phyloP scores from a whole-genome alignment of 192 early-diverging fungal genomes.

The Obelidium mucronatum region DNA sequence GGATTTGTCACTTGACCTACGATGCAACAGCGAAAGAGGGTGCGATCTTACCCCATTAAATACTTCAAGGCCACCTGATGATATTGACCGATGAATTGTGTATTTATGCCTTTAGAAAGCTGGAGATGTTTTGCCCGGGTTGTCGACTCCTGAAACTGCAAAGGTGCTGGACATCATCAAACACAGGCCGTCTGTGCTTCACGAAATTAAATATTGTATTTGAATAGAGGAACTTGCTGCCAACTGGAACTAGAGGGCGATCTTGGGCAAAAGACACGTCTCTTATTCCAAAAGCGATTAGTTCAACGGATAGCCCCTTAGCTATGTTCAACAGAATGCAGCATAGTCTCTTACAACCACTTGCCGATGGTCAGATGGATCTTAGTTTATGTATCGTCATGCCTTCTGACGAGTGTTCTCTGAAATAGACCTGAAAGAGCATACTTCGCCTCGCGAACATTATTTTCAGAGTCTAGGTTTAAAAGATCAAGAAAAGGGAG shows the following conservation, averaged over 20 bases:
- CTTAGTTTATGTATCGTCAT: too few species aligned
- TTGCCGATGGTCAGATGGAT: constrained; percentile 32
- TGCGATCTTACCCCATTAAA: too few species aligned
- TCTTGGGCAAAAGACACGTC: constrained; percentile 58
- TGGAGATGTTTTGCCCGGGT: not conserved
- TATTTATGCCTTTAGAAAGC: not conserved
- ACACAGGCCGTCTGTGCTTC: too few species aligned
- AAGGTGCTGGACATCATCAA: not conserved
- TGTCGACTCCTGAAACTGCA: not conserved
- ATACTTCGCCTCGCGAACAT: constrained; percentile 26
- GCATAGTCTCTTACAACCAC: constrained; percentile 39
- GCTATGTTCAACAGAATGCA: constrained; percentile 53
- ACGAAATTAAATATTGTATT: too few species aligned
- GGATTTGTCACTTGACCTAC: too few species aligned
- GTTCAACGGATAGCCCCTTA: constrained; percentile 37
- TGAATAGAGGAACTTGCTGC: constrained; percentile 50
- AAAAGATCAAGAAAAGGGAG: constrained; percentile 21
- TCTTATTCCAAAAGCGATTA: constrained; percentile 48
- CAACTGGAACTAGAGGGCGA: constrained; percentile 57
- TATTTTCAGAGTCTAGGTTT: constrained; percentile 32
- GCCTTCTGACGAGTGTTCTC: too few species aligned
- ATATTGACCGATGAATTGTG: too few species aligned
- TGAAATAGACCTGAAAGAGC: constrained; percentile 24
- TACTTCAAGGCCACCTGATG: too few species aligned
- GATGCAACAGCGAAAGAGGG: too few species aligned